Percentiles rank a stretch among this genome's conserved stretches.
phyloP scores from a whole-genome alignment of 768 basidiomycete genomes.

The Podaxis mareebaensis region DNA sequence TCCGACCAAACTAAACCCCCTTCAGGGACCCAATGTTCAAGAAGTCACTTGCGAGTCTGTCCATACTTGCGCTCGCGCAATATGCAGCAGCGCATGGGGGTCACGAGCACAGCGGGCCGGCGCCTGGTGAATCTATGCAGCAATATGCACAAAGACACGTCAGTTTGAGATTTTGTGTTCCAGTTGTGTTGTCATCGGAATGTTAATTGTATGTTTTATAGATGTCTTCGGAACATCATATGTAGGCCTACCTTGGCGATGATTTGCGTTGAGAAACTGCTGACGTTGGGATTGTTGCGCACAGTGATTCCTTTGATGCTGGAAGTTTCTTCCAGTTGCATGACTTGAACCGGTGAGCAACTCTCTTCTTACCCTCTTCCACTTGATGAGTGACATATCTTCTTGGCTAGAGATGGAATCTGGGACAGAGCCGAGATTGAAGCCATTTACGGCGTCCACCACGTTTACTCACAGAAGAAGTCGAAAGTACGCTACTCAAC shows the following conservation, averaged over 20 bases:
- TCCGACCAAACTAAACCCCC: not conserved
- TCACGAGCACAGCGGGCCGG: constrained; percentile 53
- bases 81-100: constrained; percentile 53
- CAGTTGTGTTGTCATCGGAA: not conserved
- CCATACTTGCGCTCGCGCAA: constrained; percentile 33
- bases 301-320: constrained; percentile 78
- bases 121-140: constrained; percentile 62
- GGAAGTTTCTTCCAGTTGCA: constrained; percentile 95
- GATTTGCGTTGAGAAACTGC: not conserved
- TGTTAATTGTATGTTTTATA: constrained; percentile 29
- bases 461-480: constrained; percentile 82
- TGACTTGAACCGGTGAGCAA: constrained; percentile 77
- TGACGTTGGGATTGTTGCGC: constrained; percentile 2
- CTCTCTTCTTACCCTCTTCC: not conserved
- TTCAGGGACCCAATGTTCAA: constrained; percentile 43
- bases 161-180: constrained; percentile 35
- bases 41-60: constrained; percentile 42
- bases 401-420: constrained; percentile 61
- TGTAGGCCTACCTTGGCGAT: constrained; percentile 42
- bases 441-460: constrained; percentile 95
- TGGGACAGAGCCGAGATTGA: constrained; percentile 91
- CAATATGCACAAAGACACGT: constrained; percentile 92
- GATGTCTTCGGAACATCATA: constrained; percentile 92
- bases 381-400: constrained; percentile 4
- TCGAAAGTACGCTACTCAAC: constrained; percentile 50